phyloP scores from a whole-genome alignment of 2,329 filamentous ascomycete genomes.

The Ilyonectria mors-panacis region DNA sequence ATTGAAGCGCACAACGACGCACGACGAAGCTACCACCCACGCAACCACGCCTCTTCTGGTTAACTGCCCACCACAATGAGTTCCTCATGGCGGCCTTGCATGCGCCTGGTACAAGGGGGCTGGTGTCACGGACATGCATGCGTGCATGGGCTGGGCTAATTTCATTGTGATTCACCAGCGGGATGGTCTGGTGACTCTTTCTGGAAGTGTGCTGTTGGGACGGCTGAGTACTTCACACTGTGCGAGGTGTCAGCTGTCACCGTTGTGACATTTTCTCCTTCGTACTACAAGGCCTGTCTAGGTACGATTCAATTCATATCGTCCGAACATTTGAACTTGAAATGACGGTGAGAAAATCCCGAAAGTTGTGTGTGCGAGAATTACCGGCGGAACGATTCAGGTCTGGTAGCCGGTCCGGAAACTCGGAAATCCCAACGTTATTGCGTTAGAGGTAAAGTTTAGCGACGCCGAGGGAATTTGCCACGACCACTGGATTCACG shows the following conservation, averaged over 20 bases:
- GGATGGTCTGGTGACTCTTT: constrained; percentile 17
- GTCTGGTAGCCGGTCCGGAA: constrained; percentile 12
- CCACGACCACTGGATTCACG: constrained; percentile 10
- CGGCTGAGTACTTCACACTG: constrained; percentile 17
- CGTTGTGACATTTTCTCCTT: constrained; percentile 12
- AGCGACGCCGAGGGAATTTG: constrained; percentile 12
- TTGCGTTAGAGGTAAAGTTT: constrained; percentile 15
- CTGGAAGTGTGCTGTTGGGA: constrained; percentile 7
- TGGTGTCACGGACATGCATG: constrained; percentile 25
- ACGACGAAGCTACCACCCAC: constrained; percentile 23
- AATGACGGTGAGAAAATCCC: not conserved
- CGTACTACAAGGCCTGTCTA: not conserved
- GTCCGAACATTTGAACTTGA: not conserved
- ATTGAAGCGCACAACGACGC: constrained; percentile 20
- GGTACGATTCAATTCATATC: not conserved
- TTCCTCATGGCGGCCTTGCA: constrained; percentile 19
- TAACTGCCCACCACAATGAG: constrained; percentile 23
- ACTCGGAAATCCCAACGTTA: constrained; percentile 22
- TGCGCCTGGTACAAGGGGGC: constrained; percentile 20
- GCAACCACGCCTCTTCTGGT: constrained; percentile 17
- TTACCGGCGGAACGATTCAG: constrained; percentile 7
- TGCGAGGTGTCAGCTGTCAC: constrained; percentile 21
- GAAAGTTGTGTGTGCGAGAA: constrained; percentile 11
- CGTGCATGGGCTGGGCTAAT: constrained; percentile 13
- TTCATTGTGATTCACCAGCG: constrained; percentile 4